Evolutionary conservation across 768 basidiomycete genomes (phyloP).

Genomic region (Tubosaeta brunneosetosa): DNA sequence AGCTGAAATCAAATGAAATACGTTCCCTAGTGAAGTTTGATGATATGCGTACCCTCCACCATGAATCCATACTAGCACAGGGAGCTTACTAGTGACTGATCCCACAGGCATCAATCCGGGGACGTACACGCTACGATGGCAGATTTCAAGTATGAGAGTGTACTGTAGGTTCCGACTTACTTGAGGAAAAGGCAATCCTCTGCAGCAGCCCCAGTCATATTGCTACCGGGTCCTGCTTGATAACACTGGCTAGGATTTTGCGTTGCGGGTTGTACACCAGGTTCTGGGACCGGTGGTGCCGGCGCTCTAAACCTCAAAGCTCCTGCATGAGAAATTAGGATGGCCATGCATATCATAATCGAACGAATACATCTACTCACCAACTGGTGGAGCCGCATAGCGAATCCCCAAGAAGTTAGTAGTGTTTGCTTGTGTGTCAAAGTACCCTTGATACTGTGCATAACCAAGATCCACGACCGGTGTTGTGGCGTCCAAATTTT

Average conservation of each 20-base stretch:
- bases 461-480: constrained; percentile 28
- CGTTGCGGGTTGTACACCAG: constrained; percentile 17
- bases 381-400: too few species aligned
- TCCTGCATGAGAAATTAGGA: neutral
- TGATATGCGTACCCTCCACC: neutral
- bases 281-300: neutral
- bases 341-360: constrained; percentile 2
- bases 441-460: constrained; percentile 27
- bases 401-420: constrained; percentile 17
- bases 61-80: neutral
- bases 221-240: too few species aligned
- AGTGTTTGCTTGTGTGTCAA: constrained; percentile 17
- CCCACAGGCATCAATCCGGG: neutral
- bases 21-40: constrained; percentile 11
- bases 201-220: too few species aligned
- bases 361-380: too few species aligned
- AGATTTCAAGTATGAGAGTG: neutral
- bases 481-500: neutral
- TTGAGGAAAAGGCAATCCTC: neutral
- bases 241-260: too few species aligned
- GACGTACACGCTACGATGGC: neutral
- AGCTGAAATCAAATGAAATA: neutral
- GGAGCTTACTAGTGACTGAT: too few species aligned
- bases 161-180: neutral
- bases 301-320: neutral